Percentiles rank a stretch among this genome's conserved stretches.
phyloP scores from a whole-genome alignment of 192 early-diverging fungal species.

The Rhizoclosmatium sp. region DNA sequence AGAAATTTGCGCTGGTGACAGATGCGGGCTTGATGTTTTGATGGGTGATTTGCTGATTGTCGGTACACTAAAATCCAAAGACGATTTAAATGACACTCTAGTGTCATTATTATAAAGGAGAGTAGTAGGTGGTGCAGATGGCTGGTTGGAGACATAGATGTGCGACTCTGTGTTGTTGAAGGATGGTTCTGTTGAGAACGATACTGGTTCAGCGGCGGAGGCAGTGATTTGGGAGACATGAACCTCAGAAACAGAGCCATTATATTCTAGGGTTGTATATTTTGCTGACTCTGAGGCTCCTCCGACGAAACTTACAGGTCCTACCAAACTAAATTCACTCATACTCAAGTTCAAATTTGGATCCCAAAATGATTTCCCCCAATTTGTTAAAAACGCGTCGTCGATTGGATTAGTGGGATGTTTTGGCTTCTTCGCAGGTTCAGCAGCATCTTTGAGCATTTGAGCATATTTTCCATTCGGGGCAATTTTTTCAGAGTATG shows the following conservation, averaged over 20 bases:
- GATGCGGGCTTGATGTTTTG: too few relatives aligned
- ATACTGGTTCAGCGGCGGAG: too few relatives aligned
- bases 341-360: slow-evolving; percentile 8
- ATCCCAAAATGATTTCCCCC: slow-evolving; percentile 9
- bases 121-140: too few relatives aligned
- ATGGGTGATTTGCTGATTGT: too few relatives aligned
- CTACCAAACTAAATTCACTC: slow-evolving; percentile 1
- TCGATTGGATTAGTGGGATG: not conserved
- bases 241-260: not conserved
- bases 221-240: too few relatives aligned
- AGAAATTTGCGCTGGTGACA: too few relatives aligned
- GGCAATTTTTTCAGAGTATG: not conserved
- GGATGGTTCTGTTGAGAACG: not conserved
- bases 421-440: not conserved
- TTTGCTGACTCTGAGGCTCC: not conserved
- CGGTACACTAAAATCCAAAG: too few relatives aligned
- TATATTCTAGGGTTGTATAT: not conserved
- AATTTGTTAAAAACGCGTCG: not conserved
- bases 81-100: too few relatives aligned
- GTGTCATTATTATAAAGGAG: too few relatives aligned
- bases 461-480: not conserved
- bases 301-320: not conserved
- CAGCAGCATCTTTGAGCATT: not conserved
- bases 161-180: not conserved
- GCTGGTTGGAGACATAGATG: not conserved